Conservation (phyloP, 2,329 filamentous ascomycete species). For the Colletotrichum sidae region DNA sequence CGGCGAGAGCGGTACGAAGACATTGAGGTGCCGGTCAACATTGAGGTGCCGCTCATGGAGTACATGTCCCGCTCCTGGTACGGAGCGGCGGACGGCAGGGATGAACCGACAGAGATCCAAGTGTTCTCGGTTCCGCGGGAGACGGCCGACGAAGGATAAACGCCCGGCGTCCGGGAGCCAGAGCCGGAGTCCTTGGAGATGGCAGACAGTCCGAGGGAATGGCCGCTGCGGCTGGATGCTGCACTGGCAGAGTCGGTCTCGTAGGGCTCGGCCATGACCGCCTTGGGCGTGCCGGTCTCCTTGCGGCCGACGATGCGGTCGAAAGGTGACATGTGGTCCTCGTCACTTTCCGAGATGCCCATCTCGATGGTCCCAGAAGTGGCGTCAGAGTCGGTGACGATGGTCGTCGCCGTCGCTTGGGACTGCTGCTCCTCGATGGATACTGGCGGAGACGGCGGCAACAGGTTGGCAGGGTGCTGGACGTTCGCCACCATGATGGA, state of each 20-base stretch:
- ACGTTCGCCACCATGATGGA: conserved; percentile 86
- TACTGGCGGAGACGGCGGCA: conserved; percentile 85
- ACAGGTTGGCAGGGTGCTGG: conserved; percentile 83
- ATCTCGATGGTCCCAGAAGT: conserved; percentile 68
- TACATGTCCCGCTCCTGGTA: conserved; percentile 61
- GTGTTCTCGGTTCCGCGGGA: conserved; percentile 72
- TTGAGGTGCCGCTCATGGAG: conserved; percentile 65
- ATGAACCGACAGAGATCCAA: conserved; percentile 75
- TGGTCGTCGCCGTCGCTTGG: conserved; percentile 60
- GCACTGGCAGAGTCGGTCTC: conserved; percentile 71
- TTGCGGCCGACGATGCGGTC: conserved; percentile 80
- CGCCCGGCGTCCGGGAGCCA: conserved; percentile 63
- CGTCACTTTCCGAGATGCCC: conserved; percentile 78
- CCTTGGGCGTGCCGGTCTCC: conserved; percentile 68
- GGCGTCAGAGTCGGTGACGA: conserved; percentile 63
- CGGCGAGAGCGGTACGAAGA: conserved; percentile 59
- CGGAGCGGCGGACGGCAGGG: conserved; percentile 54
- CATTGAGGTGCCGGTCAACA: conserved; percentile 53
- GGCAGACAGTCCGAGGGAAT: conserved; percentile 63
- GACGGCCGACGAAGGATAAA: conserved; percentile 61
- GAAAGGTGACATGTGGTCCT: conserved; percentile 80
- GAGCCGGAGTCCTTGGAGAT: conserved; percentile 63
- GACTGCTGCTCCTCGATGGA: conserved; percentile 79
- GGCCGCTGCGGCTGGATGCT: conserved; percentile 66
- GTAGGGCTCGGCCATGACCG: conserved; percentile 63